These are phyloP conservation scores for Mortierella sp. DNA, from an alignment of 371 early-diverging fungal genomes.

Conservation along the genomic window DNA sequence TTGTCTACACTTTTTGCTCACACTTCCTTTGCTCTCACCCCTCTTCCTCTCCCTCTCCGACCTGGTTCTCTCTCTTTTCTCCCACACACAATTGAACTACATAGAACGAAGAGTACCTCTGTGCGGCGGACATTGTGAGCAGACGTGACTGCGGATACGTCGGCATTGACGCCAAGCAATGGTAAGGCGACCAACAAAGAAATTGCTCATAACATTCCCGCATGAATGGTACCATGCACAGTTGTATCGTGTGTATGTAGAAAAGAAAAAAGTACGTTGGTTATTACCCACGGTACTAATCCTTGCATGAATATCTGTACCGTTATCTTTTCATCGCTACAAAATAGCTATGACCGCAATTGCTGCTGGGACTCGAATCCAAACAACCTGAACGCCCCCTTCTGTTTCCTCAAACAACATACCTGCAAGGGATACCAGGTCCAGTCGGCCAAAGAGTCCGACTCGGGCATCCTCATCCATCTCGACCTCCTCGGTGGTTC, in stretches of 20 bases:
- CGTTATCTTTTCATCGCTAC: neutral
- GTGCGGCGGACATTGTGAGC: slow-evolving; percentile 38
- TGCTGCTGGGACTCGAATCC: slow-evolving; percentile 52
- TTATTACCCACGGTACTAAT: neutral
- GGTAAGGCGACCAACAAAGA: slow-evolving; percentile 17
- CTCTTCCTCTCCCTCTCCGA: neutral
- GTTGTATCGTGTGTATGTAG: neutral
- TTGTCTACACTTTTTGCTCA: too few relatives aligned
- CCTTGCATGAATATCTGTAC: neutral
- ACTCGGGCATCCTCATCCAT: slow-evolving; percentile 19
- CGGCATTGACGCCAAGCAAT: slow-evolving; percentile 37
- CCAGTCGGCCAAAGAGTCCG: slow-evolving; percentile 20
- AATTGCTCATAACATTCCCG: neutral
- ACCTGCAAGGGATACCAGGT: slow-evolving; percentile 45
- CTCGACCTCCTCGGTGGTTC: slow-evolving; percentile 22
- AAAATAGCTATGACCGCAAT: slow-evolving; percentile 21
- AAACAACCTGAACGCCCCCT: slow-evolving; percentile 47
- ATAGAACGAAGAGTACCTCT: slow-evolving; percentile 38
- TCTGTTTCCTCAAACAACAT: slow-evolving; percentile 49
- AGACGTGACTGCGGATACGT: slow-evolving; percentile 51
- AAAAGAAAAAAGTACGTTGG: too few relatives aligned
- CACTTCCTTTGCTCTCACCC: too few relatives aligned
- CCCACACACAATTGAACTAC: neutral
- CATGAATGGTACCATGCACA: neutral
- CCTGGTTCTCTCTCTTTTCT: neutral